These are phyloP conservation scores for Blechomonas ayalai DNA, from an alignment of 208 protist genomes.

Conservation along the genomic window DNA sequence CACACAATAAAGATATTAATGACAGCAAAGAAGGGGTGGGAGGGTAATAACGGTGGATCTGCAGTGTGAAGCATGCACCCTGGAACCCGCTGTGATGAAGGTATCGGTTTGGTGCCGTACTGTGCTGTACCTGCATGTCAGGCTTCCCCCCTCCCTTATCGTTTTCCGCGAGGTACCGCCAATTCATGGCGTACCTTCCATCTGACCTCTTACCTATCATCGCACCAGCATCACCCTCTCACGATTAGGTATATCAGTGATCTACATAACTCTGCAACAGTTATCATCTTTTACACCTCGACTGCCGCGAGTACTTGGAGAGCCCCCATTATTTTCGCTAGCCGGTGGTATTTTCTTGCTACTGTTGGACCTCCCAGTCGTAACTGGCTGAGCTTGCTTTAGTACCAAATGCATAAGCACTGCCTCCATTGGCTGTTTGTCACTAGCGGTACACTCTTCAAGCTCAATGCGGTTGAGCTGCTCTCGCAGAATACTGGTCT, in stretches of 20 bases:
- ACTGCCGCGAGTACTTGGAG: background rate
- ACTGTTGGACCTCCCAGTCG: conserved; percentile 6
- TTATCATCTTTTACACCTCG: conserved; percentile 19
- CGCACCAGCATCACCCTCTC: too few species aligned
- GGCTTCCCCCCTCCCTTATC: background rate
- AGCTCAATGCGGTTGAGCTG: conserved; percentile 26
- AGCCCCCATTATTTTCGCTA: background rate
- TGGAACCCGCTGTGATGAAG: too few species aligned
- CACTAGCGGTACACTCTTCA: conserved; percentile 15
- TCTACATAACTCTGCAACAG: conserved; percentile 47
- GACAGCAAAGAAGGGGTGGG: too few species aligned
- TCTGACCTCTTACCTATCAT: too few species aligned
- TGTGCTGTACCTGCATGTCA: too few species aligned
- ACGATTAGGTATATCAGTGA: too few species aligned
- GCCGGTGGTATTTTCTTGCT: conserved; percentile 7
- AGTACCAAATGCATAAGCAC: conserved; percentile 61
- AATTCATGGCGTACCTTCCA: too few species aligned
- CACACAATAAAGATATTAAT: too few species aligned
- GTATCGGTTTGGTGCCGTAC: too few species aligned
- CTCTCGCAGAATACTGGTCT: conserved; percentile 20
- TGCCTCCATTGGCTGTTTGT: conserved; percentile 3
- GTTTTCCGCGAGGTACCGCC: too few species aligned
- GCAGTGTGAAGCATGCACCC: too few species aligned
- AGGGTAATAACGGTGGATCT: too few species aligned
- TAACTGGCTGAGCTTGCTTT: conserved; percentile 7